These are phyloP conservation scores for Magnolia sinica DNA, from an alignment of 164 flowering plant species.

Conservation along the genomic window DNA sequence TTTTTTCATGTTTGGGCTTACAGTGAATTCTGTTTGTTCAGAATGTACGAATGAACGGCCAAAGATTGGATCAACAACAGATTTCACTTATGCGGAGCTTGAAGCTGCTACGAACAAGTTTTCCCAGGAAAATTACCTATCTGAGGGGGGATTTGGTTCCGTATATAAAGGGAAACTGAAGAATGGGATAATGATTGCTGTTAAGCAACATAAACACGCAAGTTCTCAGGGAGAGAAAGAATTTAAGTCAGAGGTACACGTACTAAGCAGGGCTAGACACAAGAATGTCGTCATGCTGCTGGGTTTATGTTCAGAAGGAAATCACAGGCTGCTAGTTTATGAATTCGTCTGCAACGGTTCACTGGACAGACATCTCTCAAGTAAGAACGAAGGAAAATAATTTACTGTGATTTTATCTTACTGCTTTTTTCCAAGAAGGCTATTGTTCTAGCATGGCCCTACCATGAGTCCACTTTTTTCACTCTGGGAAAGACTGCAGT, in stretches of 20 bases:
- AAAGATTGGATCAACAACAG: slow-evolving; percentile 30
- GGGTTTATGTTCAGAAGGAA: slow-evolving; percentile 58
- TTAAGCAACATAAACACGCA: slow-evolving; percentile 50
- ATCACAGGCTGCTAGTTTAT: slow-evolving; percentile 49
- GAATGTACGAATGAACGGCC: slow-evolving; percentile 48
- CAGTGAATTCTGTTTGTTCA: slow-evolving; percentile 31
- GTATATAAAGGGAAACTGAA: slow-evolving; percentile 45
- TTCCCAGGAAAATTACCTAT: slow-evolving; percentile 33
- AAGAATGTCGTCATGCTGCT: slow-evolving; percentile 55
- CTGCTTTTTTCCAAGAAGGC: background rate
- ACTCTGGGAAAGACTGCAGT: background rate
- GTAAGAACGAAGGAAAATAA: slow-evolving; percentile 25
- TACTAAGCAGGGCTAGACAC: slow-evolving; percentile 54
- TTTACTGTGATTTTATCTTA: background rate
- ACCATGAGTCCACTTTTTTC: too few relatives aligned
- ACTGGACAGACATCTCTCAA: slow-evolving; percentile 47
- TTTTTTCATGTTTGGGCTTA: slow-evolving; percentile 5
- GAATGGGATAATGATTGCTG: slow-evolving; percentile 43
- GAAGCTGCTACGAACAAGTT: slow-evolving; percentile 49
- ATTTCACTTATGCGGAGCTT: slow-evolving; percentile 46
- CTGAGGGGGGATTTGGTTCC: slow-evolving; percentile 65
- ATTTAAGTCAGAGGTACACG: slow-evolving; percentile 48
- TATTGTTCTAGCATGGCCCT: too few relatives aligned
- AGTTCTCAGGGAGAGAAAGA: slow-evolving; percentile 61
- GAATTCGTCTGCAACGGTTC: slow-evolving; percentile 65